Base-by-base conservation (phyloP, 2,329 filamentous ascomycete species). In the Sclerotinia subarctica region DNA sequence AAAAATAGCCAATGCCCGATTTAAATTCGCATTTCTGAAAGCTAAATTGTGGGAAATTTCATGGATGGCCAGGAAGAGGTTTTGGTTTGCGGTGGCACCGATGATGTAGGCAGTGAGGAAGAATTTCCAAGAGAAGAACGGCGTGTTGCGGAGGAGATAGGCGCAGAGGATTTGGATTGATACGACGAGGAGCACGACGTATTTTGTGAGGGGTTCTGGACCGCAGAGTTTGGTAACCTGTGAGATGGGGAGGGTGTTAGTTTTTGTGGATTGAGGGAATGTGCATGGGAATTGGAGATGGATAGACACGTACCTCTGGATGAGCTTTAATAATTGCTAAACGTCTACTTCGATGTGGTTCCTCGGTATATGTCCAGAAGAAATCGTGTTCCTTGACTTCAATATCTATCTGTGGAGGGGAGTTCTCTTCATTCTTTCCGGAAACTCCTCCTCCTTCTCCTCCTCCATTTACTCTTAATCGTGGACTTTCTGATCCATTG, bases 321-420 rank as follows among this genome's bases (percentile, higher is more conserved):
- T 99, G 94, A 67, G 94, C 94, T 82, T 97, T 98, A 81, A 99
- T 98, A 76, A 99, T 99, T 70, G 93, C 93, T 74, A 94, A 87
- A 68, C 95, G 87, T 74, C 95, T 85, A 44, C 94, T 95, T 74
- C 93, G 88, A 80, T 99, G 95, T 70, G 95, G 95, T 81, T 99
- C 95, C 79, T 99, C 95, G 13, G 95, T 97, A 78, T 99, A 98
- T 52, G 95, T 97, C 95, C 96, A 98, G 82, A 96, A 97, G 84
- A 98, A 98, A 78, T 78, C 75, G 72, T 78, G 73, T 51, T 77
- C 73, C 49, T 77, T 74, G 24, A 73, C 69, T 26, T 75, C 72
- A 69, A 67, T 67, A 26, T 62, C 35, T 13, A 21, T 26, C 32
- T 46, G 68, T 24, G 70, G 70, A 64, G 73, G 69, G 46, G 35